Percentiles rank a stretch among this genome's conserved stretches.
phyloP scores from a whole-genome alignment of 345 rosid species.

The Passiflora organensis region DNA sequence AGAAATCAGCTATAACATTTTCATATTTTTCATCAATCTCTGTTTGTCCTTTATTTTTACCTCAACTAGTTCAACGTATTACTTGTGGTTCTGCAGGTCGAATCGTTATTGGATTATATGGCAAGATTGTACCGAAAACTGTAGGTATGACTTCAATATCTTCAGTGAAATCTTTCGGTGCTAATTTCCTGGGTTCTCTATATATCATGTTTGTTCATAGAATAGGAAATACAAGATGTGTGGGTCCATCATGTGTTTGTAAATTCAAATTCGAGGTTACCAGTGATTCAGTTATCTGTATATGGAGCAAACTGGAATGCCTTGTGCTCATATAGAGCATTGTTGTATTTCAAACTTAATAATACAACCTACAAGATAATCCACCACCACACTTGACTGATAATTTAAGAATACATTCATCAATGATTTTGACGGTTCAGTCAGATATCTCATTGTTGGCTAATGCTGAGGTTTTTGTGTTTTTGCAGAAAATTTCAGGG shows the following conservation, averaged over 20 bases:
- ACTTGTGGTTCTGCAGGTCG: constrained; percentile 58
- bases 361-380: too few relatives aligned
- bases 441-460: constrained; percentile 3
- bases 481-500: constrained; percentile 93
- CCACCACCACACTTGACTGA: too few relatives aligned
- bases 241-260: background rate
- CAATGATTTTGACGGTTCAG: background rate
- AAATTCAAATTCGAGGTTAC: background rate
- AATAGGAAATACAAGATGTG: background rate
- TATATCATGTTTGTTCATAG: background rate
- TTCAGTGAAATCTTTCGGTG: background rate
- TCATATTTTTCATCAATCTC: background rate
- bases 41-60: constrained; percentile 10
- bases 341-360: too few relatives aligned
- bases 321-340: too few relatives aligned
- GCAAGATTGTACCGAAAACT: constrained; percentile 79
- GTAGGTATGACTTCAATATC: constrained; percentile 57
- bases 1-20: background rate
- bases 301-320: background rate
- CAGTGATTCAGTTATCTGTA: background rate
- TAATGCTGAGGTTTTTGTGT: constrained; percentile 14
- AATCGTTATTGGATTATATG: constrained; percentile 89
- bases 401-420: too few relatives aligned
- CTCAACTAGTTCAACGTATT: background rate
- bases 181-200: too few relatives aligned